Evolutionary conservation across 1,139 yeast species (phyloP).

Genomic region (Arxiozyma heterogenica): DNA sequence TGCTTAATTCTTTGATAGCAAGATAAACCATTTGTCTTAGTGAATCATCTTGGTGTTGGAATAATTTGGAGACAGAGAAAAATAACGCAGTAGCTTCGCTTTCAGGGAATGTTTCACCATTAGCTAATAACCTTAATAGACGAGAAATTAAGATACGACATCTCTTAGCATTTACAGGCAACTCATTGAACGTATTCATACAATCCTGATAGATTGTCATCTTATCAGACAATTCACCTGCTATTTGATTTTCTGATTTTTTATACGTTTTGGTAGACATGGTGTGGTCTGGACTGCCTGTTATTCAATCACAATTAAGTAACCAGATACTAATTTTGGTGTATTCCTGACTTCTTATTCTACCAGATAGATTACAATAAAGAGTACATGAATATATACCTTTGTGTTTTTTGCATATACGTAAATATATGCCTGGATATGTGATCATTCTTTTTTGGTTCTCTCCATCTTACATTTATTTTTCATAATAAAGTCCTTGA

Average conservation of each 20-base stretch:
- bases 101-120: conserved; percentile 80
- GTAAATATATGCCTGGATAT: background rate
- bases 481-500: background rate
- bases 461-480: background rate
- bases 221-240: conserved; percentile 70
- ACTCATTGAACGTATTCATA: conserved; percentile 82
- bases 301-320: background rate
- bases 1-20: conserved; percentile 82
- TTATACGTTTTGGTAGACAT: conserved; percentile 81
- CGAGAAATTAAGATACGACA: conserved; percentile 63
- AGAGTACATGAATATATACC: background rate
- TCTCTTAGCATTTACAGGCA: conserved; percentile 81
- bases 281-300: background rate
- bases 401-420: background rate
- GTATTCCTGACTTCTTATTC: background rate
- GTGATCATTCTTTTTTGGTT: background rate
- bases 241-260: conserved; percentile 68
- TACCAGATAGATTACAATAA: background rate
- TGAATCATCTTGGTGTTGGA: conserved; percentile 86
- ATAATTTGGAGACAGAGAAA: conserved; percentile 86
- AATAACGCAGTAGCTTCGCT: conserved; percentile 88
- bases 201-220: conserved; percentile 98
- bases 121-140: conserved; percentile 60
- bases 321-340: background rate
- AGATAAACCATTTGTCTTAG: conserved; percentile 89